Evolutionary conservation across 306 rosid genomes (phyloP).

Genomic region (Carpinus fangiana): DNA sequence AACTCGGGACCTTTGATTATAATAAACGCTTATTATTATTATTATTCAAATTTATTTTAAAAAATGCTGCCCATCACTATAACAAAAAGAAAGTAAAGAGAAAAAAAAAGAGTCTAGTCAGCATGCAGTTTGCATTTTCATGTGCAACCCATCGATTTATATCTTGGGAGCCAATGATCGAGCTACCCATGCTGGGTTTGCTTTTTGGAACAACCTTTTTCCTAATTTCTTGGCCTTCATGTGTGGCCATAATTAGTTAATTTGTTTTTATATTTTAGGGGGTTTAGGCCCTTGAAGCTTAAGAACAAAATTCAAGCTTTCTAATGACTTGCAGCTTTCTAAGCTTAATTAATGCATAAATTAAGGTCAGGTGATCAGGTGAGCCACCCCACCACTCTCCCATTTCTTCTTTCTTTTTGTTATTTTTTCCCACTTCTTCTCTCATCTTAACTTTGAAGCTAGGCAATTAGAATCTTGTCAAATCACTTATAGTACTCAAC

Average conservation of each 20-base stretch:
- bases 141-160: slow-evolving; percentile 26
- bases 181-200: slow-evolving; percentile 27
- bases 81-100: neutral
- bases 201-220: slow-evolving; percentile 8
- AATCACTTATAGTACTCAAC: slow-evolving; percentile 24
- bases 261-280: neutral
- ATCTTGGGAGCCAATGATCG: slow-evolving; percentile 21
- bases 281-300: neutral
- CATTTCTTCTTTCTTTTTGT: neutral
- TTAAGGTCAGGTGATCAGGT: neutral
- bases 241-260: neutral
- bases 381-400: slow-evolving; percentile 1
- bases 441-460: slow-evolving; percentile 30
- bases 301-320: neutral
- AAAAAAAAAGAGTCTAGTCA: slow-evolving; percentile 19
- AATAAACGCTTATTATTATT: no score
- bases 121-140: slow-evolving; percentile 16
- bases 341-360: neutral
- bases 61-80: neutral
- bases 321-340: neutral
- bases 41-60: no score
- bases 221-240: slow-evolving; percentile 18
- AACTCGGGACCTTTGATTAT: no score
- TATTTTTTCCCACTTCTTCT: neutral
- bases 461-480: slow-evolving; percentile 39